Evolutionary conservation across 2,329 filamentous ascomycete species (phyloP), one percentile per base, ranked within the genome.

Genomic region (Diaporthe vaccinii): DNA sequence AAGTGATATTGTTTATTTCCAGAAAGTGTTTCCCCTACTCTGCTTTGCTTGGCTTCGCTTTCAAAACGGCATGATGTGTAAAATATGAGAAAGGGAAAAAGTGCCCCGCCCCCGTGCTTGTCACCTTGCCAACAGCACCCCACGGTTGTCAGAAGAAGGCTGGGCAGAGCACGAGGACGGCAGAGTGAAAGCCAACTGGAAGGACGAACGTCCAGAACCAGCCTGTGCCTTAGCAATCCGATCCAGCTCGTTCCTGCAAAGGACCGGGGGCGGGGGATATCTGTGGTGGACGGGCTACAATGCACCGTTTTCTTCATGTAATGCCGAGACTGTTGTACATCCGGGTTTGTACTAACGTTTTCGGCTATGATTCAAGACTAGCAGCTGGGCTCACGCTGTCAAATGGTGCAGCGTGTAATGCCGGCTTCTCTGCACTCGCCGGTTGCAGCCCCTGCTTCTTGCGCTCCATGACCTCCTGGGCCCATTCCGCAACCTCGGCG

Each of bases 401-500:
- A 59, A 98, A 85, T 2, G 96, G 95, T 34, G 94, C 96, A 7
- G 95, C 93, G 83, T 98, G 97, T 77, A 98, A 85, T 4, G 97
- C 96, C 22, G 97, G 97, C 81, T 94, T 94, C 67, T 88, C 87
- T 22, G 85, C 82, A 67, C 74, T 53, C 15, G 55, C 68, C 9
- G 80, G 82, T 53, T 84, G 81, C 49, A 85, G 81, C 86, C 89
- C 94, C 2, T 87, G 89, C 77, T 87, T 88, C 80, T 92, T 92
- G 80, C 90, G 89, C 78, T 93, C 91, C 57, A 98, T 84, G 25
- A 94, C 93, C 9, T 85, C 86, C 53, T 88, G 89, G 1, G 98
- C 96, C 97, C 97, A 99, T 39, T 91, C 89, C 0, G 95, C 94
- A 7, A 98, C 95, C 82, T 98, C 96, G 51, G 89, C 86, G 79